phyloP scores from a whole-genome alignment of 345 rosid species.

The Eutrema yunnanense region DNA sequence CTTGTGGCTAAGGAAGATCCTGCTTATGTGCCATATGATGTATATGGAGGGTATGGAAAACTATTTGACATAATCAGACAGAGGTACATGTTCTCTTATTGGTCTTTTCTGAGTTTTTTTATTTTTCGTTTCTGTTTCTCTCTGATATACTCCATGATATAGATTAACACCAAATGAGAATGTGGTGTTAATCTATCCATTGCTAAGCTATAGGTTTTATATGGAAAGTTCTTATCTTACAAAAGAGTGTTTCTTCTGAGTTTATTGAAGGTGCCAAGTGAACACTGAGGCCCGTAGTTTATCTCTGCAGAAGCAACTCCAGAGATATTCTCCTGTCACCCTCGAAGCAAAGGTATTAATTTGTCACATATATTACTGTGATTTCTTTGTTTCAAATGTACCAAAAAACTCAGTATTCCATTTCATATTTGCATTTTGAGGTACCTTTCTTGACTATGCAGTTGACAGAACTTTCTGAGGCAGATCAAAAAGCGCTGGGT shows the following conservation, averaged over 20 bases:
- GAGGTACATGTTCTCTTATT: constrained; percentile 43
- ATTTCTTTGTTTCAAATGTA: background rate
- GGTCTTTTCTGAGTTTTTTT: background rate
- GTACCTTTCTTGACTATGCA: constrained; percentile 30
- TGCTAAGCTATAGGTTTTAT: background rate
- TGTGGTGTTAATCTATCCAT: background rate
- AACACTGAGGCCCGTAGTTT: constrained; percentile 44
- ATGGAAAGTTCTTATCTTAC: background rate
- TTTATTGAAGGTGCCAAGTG: constrained; percentile 57
- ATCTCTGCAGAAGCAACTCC: constrained; percentile 68
- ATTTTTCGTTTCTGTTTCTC: background rate
- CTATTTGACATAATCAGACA: constrained; percentile 58
- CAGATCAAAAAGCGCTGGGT: constrained; percentile 57
- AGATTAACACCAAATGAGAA: background rate
- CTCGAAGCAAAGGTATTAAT: constrained; percentile 56
- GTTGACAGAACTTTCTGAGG: constrained; percentile 64
- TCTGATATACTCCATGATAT: background rate
- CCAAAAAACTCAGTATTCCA: background rate
- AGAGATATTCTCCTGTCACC: constrained; percentile 67
- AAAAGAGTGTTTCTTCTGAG: constrained; percentile 14
- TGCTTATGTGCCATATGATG: constrained; percentile 70
- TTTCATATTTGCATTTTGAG: background rate
- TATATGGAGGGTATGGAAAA: constrained; percentile 60
- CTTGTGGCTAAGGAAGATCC: constrained; percentile 67
- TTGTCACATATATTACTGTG: background rate